Base-by-base conservation (phyloP, 2,329 filamentous ascomycete genomes). In the Aspergillus sp. region DNA sequence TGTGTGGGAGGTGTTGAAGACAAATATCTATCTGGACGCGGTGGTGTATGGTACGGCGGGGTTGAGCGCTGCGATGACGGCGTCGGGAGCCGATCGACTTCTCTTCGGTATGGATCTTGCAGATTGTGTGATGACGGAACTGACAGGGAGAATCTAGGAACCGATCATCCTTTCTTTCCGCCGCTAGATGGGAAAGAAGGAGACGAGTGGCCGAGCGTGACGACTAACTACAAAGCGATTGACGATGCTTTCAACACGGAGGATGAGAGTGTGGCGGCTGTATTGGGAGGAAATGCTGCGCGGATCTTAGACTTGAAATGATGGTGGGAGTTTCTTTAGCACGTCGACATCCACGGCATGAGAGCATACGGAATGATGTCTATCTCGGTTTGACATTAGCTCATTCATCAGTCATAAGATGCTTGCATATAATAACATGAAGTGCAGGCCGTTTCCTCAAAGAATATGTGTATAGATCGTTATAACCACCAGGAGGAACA, bases 1-100 rank as follows among this genome's bases (percentile, higher is more conserved):
- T 50, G 70, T 87, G 0, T 87, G 84, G 84, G 83, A 86, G 61
- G 74, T 88, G 3, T 58, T 88, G 58, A 82, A 81, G 63, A 85
- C 84, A 57, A 94, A 96, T 73, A 82, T 96, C 43, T 94, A 91
- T 66, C 80, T 96, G 1, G 91, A 96, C 72, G 90, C 86, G 2
- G 77, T 80, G 10, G 82, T 72, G 4, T 77, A 77, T 19, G 82
- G 76, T 2, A 75, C 78, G 45, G 77, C 80, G 0, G 85, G 84
- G 2, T 78, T 82, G 66, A 85, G 86, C 30, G 82, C 90, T 0
- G 91, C 95, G 13, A 82, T 95, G 6, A 91, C 94, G 69, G 89
- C 86, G 0, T 83, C 68, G 2, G 72, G 68, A 17, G 59, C 65
- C 10, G 70, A 73, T 60, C 67, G 73, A 49, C 62, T 76, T 20